Evolutionary conservation across 768 basidiomycete species (phyloP).

Genomic region (Suillus brevipes): DNA sequence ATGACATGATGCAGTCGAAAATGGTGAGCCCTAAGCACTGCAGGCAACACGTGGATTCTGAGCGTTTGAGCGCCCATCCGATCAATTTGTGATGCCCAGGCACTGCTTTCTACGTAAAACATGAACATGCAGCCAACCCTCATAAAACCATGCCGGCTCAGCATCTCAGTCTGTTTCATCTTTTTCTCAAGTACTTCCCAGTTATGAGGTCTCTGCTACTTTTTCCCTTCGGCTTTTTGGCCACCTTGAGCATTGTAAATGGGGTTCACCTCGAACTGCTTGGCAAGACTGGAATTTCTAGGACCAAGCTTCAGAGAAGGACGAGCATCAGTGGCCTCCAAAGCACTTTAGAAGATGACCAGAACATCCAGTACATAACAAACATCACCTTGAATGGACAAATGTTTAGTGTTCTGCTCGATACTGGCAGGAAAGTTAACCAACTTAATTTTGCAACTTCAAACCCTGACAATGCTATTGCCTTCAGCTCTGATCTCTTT

Average conservation of each 20-base stretch:
- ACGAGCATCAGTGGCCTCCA: constrained; percentile 28
- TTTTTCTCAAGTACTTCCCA: background rate
- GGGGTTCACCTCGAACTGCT: constrained; percentile 19
- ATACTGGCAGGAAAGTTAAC: constrained; percentile 45
- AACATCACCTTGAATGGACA: constrained; percentile 42
- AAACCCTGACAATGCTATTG: constrained; percentile 35
- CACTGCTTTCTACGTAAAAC: background rate
- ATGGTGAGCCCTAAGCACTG: background rate
- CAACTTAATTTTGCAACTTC: constrained; percentile 31
- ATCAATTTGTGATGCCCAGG: background rate
- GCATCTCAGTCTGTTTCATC: background rate
- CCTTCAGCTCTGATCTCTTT: constrained; percentile 64
- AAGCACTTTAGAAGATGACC: constrained; percentile 26
- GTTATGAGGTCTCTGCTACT: constrained; percentile 16
- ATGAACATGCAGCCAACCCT: background rate
- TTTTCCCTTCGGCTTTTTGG: constrained; percentile 15
- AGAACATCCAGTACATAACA: constrained; percentile 37
- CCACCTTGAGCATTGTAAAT: constrained; percentile 3
- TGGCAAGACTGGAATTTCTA: constrained; percentile 14
- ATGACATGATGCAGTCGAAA: background rate
- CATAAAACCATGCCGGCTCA: background rate
- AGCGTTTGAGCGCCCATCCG: background rate
- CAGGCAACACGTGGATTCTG: background rate
- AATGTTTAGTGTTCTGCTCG: constrained; percentile 38
- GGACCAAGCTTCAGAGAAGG: constrained; percentile 24